Evolutionary conservation across 2,329 filamentous ascomycete genomes (phyloP), one percentile per base, ranked within the genome.

Genomic region (Fonsecaea erecta): DNA sequence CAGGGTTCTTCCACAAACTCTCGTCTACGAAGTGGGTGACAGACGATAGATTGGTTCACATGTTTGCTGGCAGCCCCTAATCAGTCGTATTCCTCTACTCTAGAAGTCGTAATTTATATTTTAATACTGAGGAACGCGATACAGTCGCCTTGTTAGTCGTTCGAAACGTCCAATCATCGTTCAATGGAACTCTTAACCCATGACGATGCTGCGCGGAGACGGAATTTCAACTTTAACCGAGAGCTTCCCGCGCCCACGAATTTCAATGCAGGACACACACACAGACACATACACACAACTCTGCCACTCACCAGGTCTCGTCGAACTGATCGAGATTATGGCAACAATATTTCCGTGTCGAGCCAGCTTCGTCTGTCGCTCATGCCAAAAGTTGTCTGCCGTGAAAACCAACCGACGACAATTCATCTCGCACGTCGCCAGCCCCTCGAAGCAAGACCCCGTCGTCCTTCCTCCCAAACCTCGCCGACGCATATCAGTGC

Each of bases 321-420:
- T 24, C 21, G 18, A 48, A 12, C 11, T 24, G 21, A 48, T 12
- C 18, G 18, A 18, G 1, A 43, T 21, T 16, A 69, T 69, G 67
- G 46, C 64, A 16, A 65, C 64, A 3, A 60, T 65, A 58, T 46
- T 68, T 7, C 66, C 68, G 8, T 43, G 66, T 43, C 52, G 64
- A 46, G 64, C 60, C 18, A 51, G 55, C 21, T 70, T 67, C 51
- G 57, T 70, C 14, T 70, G 68, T 52, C 63, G 58, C 16, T 63
- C 68, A 21, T 70, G 68, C 30, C 64, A 67, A 55, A 64, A 48
- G 48, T 52, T 62, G n/a, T 54, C 37, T 46, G 40, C 58, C 26
- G 28, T 46, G n/a, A 54, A 63, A 37, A 26, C 52, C 11, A 56
- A 12, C 55, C 65, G 59, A 46, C 63, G 57, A 52, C 61, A 61